Evolutionary conservation across 805 yeast species (phyloP), one percentile per base, ranked within the genome.

Genomic region (Jamesozyma jinghongensis): DNA sequence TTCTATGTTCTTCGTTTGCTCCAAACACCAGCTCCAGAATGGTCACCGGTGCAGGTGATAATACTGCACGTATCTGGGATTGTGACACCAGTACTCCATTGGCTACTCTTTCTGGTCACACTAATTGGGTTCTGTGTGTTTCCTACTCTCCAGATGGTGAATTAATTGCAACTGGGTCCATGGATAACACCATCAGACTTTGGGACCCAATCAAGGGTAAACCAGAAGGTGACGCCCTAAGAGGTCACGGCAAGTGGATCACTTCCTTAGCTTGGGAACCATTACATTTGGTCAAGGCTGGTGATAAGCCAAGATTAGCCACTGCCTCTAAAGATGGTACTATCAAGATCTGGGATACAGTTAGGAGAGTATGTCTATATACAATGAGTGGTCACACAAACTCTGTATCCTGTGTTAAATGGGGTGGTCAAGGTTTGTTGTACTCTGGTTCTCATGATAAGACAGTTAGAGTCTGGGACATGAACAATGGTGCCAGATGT

Each of bases 11-110:
- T 32, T 88, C 84, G 47, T 92, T 92, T 71, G 94, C 98, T 2
- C 98, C 98, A 25, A 73, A 83, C 54, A 80, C 88, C 14, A 76
- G 90, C 14, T 72, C 88, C 2, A 70, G 85, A 50, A 78, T 88
- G 81, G 92, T 85, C 32, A 83, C 97, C 0, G 98, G 98, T 29
- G 85, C 96, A 5, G 98, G 98, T 34, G 98, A 92, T 62, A 76
- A 81, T 29, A 88, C 97, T 7, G 97, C 97, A 2, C 71, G 97
- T 57, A 75, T 90, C 36, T 92, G 98, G 98, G 97, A 88, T 63
- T 84, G 95, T 61, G 81, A 86, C 53, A 88, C 97, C 0, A 92
- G 85, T 50, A 92, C 98, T 0, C 95, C 96, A 7, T 67, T 80
- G 56, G 73, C 77, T 46, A 85, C 94, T 0, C 66, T 92, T 39